phyloP scores from a whole-genome alignment of 352 stramenopile species.

The Albugo laibachii region DNA sequence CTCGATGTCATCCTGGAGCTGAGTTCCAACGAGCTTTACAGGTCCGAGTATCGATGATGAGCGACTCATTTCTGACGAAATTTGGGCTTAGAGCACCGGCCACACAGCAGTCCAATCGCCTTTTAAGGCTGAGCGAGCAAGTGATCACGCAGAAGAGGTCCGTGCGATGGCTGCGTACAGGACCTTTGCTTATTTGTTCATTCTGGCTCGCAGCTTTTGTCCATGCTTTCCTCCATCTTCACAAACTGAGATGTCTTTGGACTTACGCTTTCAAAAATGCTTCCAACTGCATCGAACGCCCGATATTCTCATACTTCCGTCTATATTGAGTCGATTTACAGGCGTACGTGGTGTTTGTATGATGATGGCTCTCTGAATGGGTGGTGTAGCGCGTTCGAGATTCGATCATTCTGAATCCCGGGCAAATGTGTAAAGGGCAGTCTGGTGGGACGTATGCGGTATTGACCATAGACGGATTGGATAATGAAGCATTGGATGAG shows the following conservation, averaged over 20 bases:
- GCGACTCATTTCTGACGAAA: background rate
- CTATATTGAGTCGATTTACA: conserved; percentile 82
- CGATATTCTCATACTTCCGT: conserved; percentile 91
- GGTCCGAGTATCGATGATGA: conserved; percentile 9
- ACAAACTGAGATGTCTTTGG: conserved; percentile 60
- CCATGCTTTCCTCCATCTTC: conserved; percentile 55
- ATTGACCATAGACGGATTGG: conserved; percentile 42
- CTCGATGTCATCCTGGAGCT: conserved; percentile 83
- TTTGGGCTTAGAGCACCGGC: too few species aligned
- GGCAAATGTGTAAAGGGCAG: conserved; percentile 83
- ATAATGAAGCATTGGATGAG: too few species aligned
- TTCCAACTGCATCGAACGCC: conserved; percentile 84
- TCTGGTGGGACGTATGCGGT: conserved; percentile 87
- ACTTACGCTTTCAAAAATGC: conserved; percentile 82
- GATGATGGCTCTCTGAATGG: background rate
- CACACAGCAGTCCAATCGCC: conserved; percentile 33
- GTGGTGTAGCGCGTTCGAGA: conserved; percentile 53
- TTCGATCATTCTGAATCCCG: conserved; percentile 90
- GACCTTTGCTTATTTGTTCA: background rate
- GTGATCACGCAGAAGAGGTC: conserved; percentile 64
- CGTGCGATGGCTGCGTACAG: background rate
- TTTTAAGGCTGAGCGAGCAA: conserved; percentile 59
- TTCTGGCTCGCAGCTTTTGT: conserved; percentile 22
- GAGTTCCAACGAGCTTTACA: conserved; percentile 60
- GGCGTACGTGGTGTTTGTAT: conserved; percentile 24